Percentiles rank a stretch among this genome's conserved stretches.
Conservation (phyloP, 2,329 filamentous ascomycete species). For the Pyricularia pennisetigena region DNA sequence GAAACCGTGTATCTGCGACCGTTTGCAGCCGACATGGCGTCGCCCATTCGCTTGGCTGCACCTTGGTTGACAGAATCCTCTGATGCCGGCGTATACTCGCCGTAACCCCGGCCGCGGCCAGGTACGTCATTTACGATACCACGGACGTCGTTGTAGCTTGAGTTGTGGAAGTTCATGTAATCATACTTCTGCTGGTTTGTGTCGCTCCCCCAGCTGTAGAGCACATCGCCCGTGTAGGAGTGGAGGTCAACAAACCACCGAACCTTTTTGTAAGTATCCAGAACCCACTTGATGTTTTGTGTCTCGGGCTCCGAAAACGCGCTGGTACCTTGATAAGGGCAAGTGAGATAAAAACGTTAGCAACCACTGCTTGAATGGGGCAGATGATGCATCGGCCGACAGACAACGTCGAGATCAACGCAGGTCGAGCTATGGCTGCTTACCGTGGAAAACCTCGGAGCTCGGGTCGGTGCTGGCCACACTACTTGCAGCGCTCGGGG, state of each 20-base stretch:
- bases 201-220: conserved; percentile 50
- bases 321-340: conserved; percentile 14
- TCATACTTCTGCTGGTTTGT: conserved; percentile 30
- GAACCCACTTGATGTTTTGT: conserved; percentile 39
- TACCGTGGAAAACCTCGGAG: conserved; percentile 36
- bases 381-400: background rate
- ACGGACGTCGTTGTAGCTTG: conserved; percentile 29
- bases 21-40: conserved; percentile 18
- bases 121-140: conserved; percentile 4
- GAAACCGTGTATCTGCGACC: conserved; percentile 25
- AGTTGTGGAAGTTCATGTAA: conserved; percentile 41
- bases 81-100: conserved; percentile 29
- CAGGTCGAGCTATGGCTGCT: background rate
- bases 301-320: conserved; percentile 48
- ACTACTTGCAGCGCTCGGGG: conserved; percentile 22
- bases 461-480: conserved; percentile 32
- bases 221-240: conserved; percentile 38
- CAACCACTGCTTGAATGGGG: background rate
- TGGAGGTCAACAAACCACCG: conserved; percentile 51
- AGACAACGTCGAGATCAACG: background rate
- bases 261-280: conserved; percentile 37
- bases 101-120: conserved; percentile 28
- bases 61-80: conserved; percentile 25
- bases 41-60: conserved; percentile 1
- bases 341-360: background rate